phyloP scores from a whole-genome alignment of 768 basidiomycete species.

The Myochromella boudieri region DNA sequence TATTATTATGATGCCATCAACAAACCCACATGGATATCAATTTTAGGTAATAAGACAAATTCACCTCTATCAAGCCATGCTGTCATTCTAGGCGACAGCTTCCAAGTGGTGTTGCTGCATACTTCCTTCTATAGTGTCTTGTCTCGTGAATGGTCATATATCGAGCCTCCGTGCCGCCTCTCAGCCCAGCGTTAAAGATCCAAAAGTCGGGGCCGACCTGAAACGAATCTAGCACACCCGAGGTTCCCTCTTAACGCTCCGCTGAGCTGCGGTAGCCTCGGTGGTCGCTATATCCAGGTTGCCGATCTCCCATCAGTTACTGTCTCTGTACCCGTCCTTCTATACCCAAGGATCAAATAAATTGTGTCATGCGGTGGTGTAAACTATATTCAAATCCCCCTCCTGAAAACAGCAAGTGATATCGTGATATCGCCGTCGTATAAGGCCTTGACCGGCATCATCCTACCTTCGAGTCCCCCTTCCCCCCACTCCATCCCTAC shows the following conservation, averaged over 20 bases:
- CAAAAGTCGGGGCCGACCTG: too few relatives aligned
- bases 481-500: conserved; percentile 13
- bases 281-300: conserved; percentile 3
- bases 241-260: too few relatives aligned
- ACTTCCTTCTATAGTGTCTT: too few relatives aligned
- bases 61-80: too few relatives aligned
- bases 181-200: too few relatives aligned
- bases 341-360: too few relatives aligned
- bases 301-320: conserved; percentile 15
- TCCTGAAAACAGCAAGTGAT: conserved; percentile 6
- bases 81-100: background rate
- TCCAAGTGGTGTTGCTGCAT: too few relatives aligned
- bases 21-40: conserved; percentile 1
- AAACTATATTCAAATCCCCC: conserved; percentile 4
- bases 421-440: conserved; percentile 3
- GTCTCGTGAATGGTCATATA: too few relatives aligned
- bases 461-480: conserved; percentile 24
- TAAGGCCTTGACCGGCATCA: conserved; percentile 9
- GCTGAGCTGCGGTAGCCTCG: background rate
- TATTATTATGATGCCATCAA: conserved; percentile 7
- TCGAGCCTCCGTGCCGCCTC: too few relatives aligned
- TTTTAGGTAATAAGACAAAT: too few relatives aligned
- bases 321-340: conserved; percentile 1
- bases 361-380: conserved; percentile 14
- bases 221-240: background rate